A percentile compares a stretch with the other conserved stretches of the same genome.
Evolutionary conservation across 1,284 basidiomycete genomes (phyloP).

Genomic region (Caloboletus firmus): DNA sequence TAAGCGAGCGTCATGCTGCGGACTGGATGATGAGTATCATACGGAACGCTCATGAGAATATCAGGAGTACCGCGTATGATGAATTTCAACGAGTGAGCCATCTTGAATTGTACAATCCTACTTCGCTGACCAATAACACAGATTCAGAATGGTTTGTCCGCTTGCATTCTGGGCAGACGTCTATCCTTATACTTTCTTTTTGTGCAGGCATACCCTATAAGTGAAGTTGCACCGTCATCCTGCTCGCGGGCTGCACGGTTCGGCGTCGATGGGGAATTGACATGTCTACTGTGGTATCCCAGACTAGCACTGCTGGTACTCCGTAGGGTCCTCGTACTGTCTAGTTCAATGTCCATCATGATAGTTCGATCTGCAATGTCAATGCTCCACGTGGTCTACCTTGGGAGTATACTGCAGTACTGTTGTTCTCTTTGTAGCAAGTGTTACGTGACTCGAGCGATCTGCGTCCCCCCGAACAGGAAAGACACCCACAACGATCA

Average conservation of each 20-base stretch:
- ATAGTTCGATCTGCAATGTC: neutral
- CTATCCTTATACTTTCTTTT: constrained; percentile 9
- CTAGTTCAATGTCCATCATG: neutral
- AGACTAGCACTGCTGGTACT: neutral
- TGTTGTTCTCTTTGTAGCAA: neutral
- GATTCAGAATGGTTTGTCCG: constrained; percentile 53
- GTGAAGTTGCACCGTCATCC: constrained; percentile 24
- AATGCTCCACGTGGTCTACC: neutral
- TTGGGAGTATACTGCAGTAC: neutral
- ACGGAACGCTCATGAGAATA: constrained; percentile 92
- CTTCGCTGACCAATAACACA: constrained; percentile 28
- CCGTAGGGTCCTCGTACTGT: neutral
- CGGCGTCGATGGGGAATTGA: neutral
- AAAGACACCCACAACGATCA: neutral
- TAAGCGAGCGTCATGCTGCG: constrained; percentile 90
- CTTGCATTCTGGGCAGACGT: neutral
- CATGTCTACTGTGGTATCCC: neutral
- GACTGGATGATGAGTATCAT: constrained; percentile 90
- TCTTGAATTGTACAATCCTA: neutral
- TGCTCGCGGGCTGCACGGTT: neutral
- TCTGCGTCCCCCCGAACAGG: constrained; percentile 12
- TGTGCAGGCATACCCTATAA: constrained; percentile 54
- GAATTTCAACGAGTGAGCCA: constrained; percentile 79
- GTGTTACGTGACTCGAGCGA: constrained; percentile 5
- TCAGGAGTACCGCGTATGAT: constrained; percentile 89